Conservation (phyloP, 768 basidiomycete species). For the Sarcodon sp. region DNA sequence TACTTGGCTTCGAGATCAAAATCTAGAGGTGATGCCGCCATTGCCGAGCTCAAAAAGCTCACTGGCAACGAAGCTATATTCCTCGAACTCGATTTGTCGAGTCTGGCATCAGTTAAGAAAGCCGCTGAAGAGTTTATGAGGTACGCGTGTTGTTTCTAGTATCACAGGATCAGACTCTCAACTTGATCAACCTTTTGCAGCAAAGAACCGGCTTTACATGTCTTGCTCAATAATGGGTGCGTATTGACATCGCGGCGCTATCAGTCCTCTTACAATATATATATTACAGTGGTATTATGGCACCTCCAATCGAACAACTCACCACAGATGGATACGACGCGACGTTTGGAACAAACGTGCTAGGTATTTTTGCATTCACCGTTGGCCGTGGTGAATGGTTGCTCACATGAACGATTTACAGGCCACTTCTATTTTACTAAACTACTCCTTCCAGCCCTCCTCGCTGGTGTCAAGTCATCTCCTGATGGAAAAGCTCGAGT, state of each 20-base stretch:
- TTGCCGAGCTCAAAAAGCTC: constrained; percentile 32
- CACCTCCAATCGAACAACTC: constrained; percentile 13
- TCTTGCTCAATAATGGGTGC: constrained; percentile 12
- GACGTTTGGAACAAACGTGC: constrained; percentile 25
- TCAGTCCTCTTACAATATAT: neutral
- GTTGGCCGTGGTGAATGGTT: constrained; percentile 2
- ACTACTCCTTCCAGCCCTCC: constrained; percentile 20
- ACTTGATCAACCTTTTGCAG: constrained; percentile 3
- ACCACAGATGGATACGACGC: constrained; percentile 28
- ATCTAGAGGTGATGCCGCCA: constrained; percentile 34
- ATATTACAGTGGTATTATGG: constrained; percentile 18
- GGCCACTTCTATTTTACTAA: constrained; percentile 22
- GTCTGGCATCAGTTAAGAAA: constrained; percentile 9
- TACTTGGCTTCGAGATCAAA: constrained; percentile 42
- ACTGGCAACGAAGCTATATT: constrained; percentile 16
- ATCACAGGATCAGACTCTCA: neutral
- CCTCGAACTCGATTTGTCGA: constrained; percentile 15
- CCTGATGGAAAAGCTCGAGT: constrained; percentile 21
- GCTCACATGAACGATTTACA: constrained; percentile 2
- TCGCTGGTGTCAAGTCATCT: constrained; percentile 16
- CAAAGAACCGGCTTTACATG: constrained; percentile 10
- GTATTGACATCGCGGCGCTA: neutral
- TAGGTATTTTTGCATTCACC: constrained; percentile 14
- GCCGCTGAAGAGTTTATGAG: constrained; percentile 13
- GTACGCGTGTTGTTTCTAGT: constrained; percentile 3